phyloP scores from a whole-genome alignment of 192 early-diverging fungal genomes.

The Linnemannia schmuckeri region DNA sequence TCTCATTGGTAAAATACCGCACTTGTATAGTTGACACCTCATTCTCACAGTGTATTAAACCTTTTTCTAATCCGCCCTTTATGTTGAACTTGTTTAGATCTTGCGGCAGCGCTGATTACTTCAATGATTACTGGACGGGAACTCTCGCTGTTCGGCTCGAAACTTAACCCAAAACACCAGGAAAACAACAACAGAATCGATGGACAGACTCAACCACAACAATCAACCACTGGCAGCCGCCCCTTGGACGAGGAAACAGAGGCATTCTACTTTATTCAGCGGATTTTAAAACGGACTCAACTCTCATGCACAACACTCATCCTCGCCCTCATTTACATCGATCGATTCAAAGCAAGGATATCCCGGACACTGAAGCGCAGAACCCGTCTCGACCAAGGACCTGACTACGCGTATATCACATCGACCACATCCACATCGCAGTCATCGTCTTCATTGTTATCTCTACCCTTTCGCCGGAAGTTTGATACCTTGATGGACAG shows the following conservation, averaged over 20 bases:
- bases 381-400: constrained; percentile 37
- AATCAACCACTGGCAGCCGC: background rate
- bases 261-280: constrained; percentile 62
- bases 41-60: no score
- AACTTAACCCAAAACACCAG: background rate
- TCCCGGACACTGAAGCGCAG: constrained; percentile 18
- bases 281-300: constrained; percentile 62
- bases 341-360: constrained; percentile 56
- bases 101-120: constrained; percentile 61
- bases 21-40: background rate
- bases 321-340: constrained; percentile 62
- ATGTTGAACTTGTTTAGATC: constrained; percentile 38
- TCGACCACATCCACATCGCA: background rate
- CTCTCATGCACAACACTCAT: constrained; percentile 63
- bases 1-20: constrained; percentile 57
- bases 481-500: background rate
- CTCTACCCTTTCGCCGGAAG: background rate
- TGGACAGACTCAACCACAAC: constrained; percentile 2
- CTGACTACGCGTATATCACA: constrained; percentile 32
- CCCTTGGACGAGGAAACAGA: constrained; percentile 27
- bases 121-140: constrained; percentile 59
- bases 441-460: background rate
- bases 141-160: constrained; percentile 36
- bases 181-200: background rate
- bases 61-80: background rate